A percentile compares a stretch with the other conserved stretches of the same genome.
phyloP scores from a whole-genome alignment of 2,329 filamentous ascomycete genomes.

The Elsinoe ampelina region DNA sequence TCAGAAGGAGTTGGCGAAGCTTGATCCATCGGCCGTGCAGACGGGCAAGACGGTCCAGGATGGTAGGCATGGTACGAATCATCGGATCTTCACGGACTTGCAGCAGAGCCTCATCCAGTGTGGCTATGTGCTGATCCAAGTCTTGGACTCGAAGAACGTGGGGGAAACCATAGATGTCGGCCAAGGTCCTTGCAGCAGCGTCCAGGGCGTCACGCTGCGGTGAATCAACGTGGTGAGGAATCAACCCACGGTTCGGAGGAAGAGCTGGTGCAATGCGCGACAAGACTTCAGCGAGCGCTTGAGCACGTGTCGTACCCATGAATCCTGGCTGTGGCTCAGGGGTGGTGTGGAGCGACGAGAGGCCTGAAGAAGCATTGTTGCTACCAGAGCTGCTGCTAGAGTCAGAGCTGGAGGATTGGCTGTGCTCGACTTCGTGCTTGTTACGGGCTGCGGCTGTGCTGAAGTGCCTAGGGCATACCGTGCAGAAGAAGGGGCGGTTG shows the following conservation, averaged over 20 bases:
- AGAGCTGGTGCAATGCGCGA: background rate
- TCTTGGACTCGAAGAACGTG: background rate
- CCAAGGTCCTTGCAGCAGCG: background rate
- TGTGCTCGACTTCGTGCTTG: background rate
- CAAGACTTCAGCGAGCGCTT: background rate
- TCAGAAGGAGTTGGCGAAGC: background rate
- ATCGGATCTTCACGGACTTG: background rate
- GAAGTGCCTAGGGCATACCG: background rate
- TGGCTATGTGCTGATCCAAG: background rate
- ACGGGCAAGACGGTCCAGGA: background rate
- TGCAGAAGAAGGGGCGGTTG: background rate
- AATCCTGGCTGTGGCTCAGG: background rate
- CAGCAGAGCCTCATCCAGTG: background rate
- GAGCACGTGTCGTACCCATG: background rate
- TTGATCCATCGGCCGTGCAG: constrained; percentile 3
- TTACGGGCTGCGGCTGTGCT: background rate
- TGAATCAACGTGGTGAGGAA: background rate
- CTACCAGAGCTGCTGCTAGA: too few species aligned
- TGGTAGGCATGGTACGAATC: background rate
- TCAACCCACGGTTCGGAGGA: background rate
- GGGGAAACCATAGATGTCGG: background rate
- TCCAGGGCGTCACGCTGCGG: background rate
- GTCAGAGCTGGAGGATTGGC: too few species aligned
- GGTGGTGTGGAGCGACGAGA: background rate
- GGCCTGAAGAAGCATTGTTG: too few species aligned